phyloP scores from a whole-genome alignment of 164 flowering plant genomes.

The Houttuynia cordata region DNA sequence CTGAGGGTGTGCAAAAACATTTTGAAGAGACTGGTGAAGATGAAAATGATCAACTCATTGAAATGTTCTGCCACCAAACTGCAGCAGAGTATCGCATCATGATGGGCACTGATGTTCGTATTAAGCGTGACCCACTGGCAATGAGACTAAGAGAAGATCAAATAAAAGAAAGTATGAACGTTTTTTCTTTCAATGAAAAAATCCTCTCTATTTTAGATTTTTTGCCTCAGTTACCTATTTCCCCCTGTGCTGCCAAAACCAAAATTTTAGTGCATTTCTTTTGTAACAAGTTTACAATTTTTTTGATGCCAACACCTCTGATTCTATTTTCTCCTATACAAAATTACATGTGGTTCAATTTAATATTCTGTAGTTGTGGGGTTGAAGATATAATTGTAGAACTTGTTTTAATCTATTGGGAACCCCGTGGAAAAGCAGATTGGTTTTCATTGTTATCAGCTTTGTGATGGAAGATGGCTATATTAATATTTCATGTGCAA shows the following conservation, averaged over 20 bases:
- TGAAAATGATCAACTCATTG: slow-evolving; percentile 71
- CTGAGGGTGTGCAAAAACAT: slow-evolving; percentile 86
- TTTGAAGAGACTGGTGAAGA: slow-evolving; percentile 99
- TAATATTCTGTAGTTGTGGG: neutral
- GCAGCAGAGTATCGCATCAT: slow-evolving; percentile 77
- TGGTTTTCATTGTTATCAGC: too few relatives aligned
- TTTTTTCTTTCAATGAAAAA: neutral
- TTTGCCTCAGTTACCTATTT: too few relatives aligned
- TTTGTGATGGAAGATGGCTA: too few relatives aligned
- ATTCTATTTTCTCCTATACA: too few relatives aligned
- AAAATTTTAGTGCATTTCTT: too few relatives aligned
- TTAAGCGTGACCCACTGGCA: slow-evolving; percentile 84
- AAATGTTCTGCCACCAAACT: slow-evolving; percentile 80
- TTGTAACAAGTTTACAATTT: too few relatives aligned
- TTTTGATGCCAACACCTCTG: too few relatives aligned
- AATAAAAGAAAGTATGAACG: slow-evolving; percentile 69
- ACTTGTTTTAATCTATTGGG: neutral
- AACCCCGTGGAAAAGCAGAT: too few relatives aligned
- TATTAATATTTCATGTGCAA: too few relatives aligned
- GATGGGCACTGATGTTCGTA: slow-evolving; percentile 91
- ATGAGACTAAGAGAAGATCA: slow-evolving; percentile 94
- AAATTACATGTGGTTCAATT: neutral
- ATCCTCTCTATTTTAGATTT: neutral
- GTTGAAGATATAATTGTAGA: neutral
- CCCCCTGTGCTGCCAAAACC: too few relatives aligned